phyloP scores from a whole-genome alignment of 169 alveolate genomes.

The Cryptosporidium bovis region DNA sequence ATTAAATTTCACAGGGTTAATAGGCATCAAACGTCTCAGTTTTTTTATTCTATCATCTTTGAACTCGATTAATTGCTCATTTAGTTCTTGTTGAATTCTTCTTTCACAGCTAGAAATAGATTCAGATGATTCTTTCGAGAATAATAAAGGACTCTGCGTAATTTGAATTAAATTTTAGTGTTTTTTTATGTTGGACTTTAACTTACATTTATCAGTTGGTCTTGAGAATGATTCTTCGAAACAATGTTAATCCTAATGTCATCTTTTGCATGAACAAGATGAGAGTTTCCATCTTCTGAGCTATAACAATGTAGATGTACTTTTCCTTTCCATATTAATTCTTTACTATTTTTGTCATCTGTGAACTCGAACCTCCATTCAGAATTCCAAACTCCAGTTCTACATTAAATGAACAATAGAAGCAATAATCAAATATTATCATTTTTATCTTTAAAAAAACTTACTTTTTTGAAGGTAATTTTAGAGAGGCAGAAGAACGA shows the following conservation, averaged over 20 bases:
- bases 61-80: background rate
- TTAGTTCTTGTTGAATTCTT: slow-evolving; percentile 7
- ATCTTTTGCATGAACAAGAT: slow-evolving; percentile 22
- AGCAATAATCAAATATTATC: background rate
- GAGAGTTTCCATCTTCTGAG: slow-evolving; percentile 61
- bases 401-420: background rate
- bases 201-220: slow-evolving; percentile 25
- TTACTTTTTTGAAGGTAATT: slow-evolving; percentile 38
- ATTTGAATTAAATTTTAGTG: background rate
- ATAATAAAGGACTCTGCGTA: slow-evolving; percentile 9
- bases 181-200: background rate
- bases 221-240: background rate
- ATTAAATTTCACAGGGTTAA: slow-evolving; percentile 45
- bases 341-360: background rate
- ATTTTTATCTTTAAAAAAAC: background rate
- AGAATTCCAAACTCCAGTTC: slow-evolving; percentile 68
- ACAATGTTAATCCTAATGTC: slow-evolving; percentile 4
- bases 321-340: slow-evolving; percentile 28
- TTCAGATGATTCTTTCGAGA: slow-evolving; percentile 14
- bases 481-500: slow-evolving; percentile 33
- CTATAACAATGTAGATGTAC: slow-evolving; percentile 21
- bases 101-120: slow-evolving; percentile 22
- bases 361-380: slow-evolving; percentile 64
- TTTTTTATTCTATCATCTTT: slow-evolving; percentile 11
- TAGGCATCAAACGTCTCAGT: slow-evolving; percentile 34